phyloP scores from a whole-genome alignment of 2,329 filamentous ascomycete genomes.

The Colletotrichum lini region DNA sequence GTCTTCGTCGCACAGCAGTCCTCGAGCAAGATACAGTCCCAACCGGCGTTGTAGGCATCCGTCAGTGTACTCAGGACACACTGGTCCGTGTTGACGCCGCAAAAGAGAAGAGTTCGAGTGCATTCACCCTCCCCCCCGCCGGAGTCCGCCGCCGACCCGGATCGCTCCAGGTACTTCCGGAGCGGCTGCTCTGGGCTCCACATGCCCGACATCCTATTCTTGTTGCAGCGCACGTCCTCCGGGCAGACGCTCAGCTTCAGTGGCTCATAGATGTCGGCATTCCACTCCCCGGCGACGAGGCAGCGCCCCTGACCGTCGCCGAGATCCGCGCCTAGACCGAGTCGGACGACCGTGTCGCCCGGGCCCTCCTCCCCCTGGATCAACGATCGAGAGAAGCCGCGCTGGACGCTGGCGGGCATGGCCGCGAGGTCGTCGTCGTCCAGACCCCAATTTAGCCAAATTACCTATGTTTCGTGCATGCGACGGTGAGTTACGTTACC shows the following conservation, averaged over 20 bases:
- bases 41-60: slow-evolving; percentile 68
- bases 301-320: slow-evolving; percentile 59
- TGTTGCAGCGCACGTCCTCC: slow-evolving; percentile 66
- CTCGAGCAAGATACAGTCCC: slow-evolving; percentile 39
- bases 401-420: slow-evolving; percentile 64
- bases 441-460: slow-evolving; percentile 73
- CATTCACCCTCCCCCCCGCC: slow-evolving; percentile 51
- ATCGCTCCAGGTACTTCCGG: slow-evolving; percentile 54
- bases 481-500: slow-evolving; percentile 21
- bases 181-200: slow-evolving; percentile 63
- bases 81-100: slow-evolving; percentile 74
- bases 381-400: slow-evolving; percentile 62
- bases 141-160: not conserved
- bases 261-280: slow-evolving; percentile 64
- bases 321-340: slow-evolving; percentile 63
- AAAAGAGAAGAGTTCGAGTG: slow-evolving; percentile 68
- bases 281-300: slow-evolving; percentile 70
- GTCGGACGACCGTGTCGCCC: slow-evolving; percentile 34
- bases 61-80: slow-evolving; percentile 70
- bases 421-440: slow-evolving; percentile 63
- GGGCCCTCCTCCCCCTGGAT: slow-evolving; percentile 44
- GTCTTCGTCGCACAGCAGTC: slow-evolving; percentile 39
- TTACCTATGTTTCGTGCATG: slow-evolving; percentile 49
- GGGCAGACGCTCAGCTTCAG: slow-evolving; percentile 53
- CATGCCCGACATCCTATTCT: slow-evolving; percentile 72